phyloP scores from a whole-genome alignment of 768 basidiomycete species.

The Mycena indigotica region DNA sequence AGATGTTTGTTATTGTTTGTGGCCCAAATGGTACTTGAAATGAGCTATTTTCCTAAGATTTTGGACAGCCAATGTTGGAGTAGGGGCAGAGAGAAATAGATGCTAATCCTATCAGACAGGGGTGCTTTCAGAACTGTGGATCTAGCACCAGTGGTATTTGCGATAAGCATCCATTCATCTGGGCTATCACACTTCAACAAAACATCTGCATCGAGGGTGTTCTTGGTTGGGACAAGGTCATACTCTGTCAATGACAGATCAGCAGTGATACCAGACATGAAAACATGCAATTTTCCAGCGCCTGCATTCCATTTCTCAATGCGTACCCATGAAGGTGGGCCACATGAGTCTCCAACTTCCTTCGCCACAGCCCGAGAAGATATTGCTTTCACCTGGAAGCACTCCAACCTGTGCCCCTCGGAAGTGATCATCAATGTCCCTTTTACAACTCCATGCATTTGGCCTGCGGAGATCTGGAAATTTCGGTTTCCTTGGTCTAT shows the following conservation, averaged over 20 bases:
- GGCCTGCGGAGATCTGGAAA: not conserved
- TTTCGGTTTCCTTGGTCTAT: not conserved
- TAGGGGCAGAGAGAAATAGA: not conserved
- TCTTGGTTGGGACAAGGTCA: not conserved
- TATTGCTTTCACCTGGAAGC: not conserved
- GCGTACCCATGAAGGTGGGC: not conserved
- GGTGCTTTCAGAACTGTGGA: not conserved
- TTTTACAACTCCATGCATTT: not conserved
- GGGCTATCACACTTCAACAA: too few relatives aligned
- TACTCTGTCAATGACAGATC: not conserved
- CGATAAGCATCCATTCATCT: too few relatives aligned
- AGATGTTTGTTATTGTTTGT: not conserved
- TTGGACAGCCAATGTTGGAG: not conserved
- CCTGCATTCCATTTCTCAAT: not conserved
- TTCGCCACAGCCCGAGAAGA: not conserved
- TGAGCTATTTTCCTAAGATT: not conserved
- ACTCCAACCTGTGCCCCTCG: not conserved
- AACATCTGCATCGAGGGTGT: not conserved
- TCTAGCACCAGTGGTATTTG: too few relatives aligned
- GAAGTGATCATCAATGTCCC: slow-evolving; percentile 1
- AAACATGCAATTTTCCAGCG: not conserved
- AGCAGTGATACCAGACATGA: not conserved
- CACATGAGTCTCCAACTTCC: not conserved
- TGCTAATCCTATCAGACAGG: not conserved
- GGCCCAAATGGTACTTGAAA: not conserved